Percentiles rank a stretch among this genome's conserved stretches.
Evolutionary conservation across 805 yeast species (phyloP).

Genomic region (Yamadazyma tumulicola): DNA sequence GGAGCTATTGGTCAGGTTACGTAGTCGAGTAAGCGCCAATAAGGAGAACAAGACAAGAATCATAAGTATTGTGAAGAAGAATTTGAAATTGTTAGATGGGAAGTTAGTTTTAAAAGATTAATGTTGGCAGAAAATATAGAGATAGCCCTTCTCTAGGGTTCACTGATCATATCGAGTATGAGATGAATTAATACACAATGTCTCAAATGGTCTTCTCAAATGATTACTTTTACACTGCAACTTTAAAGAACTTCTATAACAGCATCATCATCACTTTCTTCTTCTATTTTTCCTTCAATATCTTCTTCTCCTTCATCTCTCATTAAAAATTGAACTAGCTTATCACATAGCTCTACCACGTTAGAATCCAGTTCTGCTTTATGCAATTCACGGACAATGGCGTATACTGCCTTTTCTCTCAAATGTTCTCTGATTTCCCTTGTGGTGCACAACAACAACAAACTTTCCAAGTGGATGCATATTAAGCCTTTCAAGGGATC

Average conservation of each 20-base stretch:
- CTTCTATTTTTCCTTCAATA: conserved; percentile 43
- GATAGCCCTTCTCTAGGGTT: not conserved
- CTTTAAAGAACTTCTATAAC: conserved; percentile 51
- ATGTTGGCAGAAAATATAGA: not conserved
- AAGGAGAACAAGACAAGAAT: conserved; percentile 61
- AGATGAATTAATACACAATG: not conserved
- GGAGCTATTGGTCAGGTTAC: conserved; percentile 58
- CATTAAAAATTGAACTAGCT: conserved; percentile 86
- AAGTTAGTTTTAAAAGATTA: conserved; percentile 36
- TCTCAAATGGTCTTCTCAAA: not conserved
- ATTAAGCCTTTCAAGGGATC: conserved; percentile 69
- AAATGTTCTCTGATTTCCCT: conserved; percentile 67
- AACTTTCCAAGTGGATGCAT: conserved; percentile 71
- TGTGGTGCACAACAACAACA: conserved; percentile 77
- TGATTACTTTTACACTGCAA: not conserved
- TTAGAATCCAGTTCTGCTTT: conserved; percentile 42
- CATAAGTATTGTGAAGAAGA: conserved; percentile 53
- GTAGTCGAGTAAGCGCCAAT: conserved; percentile 59
- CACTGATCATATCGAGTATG: not conserved
- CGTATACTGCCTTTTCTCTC: conserved; percentile 80
- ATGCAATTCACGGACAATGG: conserved; percentile 82
- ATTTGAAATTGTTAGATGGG: conserved; percentile 53
- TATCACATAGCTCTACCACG: conserved; percentile 70
- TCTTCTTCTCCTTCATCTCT: conserved; percentile 65
- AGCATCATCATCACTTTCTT: conserved; percentile 40